phyloP scores from a whole-genome alignment of 139 green algal species.

The Chlamydomonas incerta region DNA sequence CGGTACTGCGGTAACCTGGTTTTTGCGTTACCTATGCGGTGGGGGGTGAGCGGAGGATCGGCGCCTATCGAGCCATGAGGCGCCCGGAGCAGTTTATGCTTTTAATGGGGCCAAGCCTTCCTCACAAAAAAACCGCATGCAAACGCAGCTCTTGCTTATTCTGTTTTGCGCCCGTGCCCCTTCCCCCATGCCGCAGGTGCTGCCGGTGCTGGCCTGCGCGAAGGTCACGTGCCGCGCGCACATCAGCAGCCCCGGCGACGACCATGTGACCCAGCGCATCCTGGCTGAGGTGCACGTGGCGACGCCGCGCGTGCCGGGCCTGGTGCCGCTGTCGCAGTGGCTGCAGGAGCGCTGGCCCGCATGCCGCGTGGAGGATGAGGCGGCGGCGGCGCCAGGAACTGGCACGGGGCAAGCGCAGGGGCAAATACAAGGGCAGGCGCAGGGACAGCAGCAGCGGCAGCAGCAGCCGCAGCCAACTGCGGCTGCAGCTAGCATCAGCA shows the following conservation, averaged over 20 bases:
- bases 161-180: no score
- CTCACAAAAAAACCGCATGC: no score
- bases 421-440: not conserved
- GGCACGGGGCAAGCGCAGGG: no score
- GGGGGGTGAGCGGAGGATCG: no score
- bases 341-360: slow-evolving; percentile 15
- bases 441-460: not conserved
- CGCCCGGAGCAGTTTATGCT: no score
- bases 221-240: slow-evolving; percentile 28
- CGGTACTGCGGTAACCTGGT: no score
- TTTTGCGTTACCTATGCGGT: no score
- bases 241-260: slow-evolving; percentile 22
- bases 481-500: no score
- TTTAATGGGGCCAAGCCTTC: no score
- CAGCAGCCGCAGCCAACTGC: not conserved
- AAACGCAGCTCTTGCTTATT: no score
- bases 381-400: not conserved
- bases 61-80: no score
- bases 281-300: slow-evolving; percentile 31
- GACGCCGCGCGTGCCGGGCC: slow-evolving; percentile 4
- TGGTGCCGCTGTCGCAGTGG: slow-evolving; percentile 19
- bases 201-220: slow-evolving; percentile 22
- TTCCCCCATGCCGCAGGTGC: not conserved
- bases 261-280: slow-evolving; percentile 30
- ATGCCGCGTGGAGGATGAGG: not conserved